Evolutionary conservation across 2,329 filamentous ascomycete species (phyloP).

Genomic region (Fusarium phyllophilum): DNA sequence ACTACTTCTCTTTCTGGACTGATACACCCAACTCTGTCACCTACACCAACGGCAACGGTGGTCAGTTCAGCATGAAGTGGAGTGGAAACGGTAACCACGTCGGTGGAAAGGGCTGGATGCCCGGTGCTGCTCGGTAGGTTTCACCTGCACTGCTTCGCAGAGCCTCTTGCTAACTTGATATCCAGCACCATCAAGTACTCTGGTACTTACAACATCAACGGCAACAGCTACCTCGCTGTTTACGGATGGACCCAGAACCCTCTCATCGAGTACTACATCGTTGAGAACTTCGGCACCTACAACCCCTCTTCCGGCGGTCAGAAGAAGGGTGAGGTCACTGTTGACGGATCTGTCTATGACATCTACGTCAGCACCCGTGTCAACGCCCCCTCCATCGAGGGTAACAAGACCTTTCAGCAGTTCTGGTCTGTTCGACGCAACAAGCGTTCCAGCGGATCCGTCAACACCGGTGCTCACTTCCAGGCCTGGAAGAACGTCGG

Average conservation of each 20-base stretch:
- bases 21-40: constrained; percentile 56
- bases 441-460: constrained; percentile 61
- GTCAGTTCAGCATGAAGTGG: constrained; percentile 59
- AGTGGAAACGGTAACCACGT: constrained; percentile 45
- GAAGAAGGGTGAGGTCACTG: constrained; percentile 49
- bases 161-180: constrained; percentile 4
- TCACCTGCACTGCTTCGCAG: background rate
- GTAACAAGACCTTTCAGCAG: constrained; percentile 62
- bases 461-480: constrained; percentile 62
- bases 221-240: constrained; percentile 51
- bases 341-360: constrained; percentile 52
- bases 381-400: constrained; percentile 60
- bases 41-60: constrained; percentile 57
- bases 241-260: constrained; percentile 54
- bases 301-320: constrained; percentile 48
- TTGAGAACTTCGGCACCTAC: constrained; percentile 50
- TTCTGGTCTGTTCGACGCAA: constrained; percentile 62
- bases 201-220: constrained; percentile 47
- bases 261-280: constrained; percentile 53
- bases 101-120: constrained; percentile 43
- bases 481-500: constrained; percentile 62
- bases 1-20: constrained; percentile 61
- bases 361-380: constrained; percentile 50
- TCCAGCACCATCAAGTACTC: constrained; percentile 42
- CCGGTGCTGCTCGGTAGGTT: constrained; percentile 46